These are phyloP conservation scores for Nannochloropsis salina DNA, from an alignment of 108 stramenopile genomes.

Conservation along the genomic window DNA sequence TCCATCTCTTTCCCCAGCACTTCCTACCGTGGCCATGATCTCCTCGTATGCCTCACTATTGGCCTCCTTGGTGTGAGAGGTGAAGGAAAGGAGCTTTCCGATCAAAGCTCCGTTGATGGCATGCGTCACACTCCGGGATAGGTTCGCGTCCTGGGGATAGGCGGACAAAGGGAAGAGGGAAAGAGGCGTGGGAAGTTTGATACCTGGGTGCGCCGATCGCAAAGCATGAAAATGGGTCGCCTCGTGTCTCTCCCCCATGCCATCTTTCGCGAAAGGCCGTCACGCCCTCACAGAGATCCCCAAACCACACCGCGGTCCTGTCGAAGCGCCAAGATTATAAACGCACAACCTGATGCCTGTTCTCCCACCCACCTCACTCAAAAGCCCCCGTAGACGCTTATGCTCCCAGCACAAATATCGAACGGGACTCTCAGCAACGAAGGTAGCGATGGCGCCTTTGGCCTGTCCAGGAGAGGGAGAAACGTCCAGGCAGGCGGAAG, in stretches of 20 bases:
- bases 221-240: too few species aligned
- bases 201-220: too few species aligned
- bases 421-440: neutral
- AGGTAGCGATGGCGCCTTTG: neutral
- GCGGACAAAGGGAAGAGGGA: neutral
- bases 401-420: neutral
- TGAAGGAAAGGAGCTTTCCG: neutral
- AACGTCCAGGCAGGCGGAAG: neutral
- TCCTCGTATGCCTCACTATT: neutral
- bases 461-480: neutral
- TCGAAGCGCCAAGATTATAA: too few species aligned
- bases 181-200: neutral
- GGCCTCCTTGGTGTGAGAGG: neutral
- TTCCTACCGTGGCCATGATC: slow-evolving; percentile 7
- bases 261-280: too few species aligned
- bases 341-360: neutral
- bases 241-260: too few species aligned
- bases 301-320: too few species aligned
- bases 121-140: neutral
- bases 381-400: neutral
- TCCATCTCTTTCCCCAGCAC: neutral
- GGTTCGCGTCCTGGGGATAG: neutral
- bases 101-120: slow-evolving; percentile 5
- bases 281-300: too few species aligned
- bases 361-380: neutral